Base-by-base conservation (phyloP, 768 basidiomycete species). In the Obba rivulosa region DNA sequence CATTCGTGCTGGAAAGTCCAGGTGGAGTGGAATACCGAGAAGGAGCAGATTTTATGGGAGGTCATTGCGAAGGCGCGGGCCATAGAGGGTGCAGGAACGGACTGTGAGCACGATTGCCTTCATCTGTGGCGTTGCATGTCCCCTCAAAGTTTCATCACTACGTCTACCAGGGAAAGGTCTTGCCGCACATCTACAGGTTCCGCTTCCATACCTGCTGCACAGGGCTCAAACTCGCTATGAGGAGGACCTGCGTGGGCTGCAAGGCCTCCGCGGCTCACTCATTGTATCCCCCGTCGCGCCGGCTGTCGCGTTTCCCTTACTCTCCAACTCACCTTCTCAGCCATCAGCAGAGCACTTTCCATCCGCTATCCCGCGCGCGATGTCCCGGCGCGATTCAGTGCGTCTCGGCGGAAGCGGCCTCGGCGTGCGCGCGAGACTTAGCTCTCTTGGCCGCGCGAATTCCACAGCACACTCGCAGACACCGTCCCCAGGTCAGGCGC, bases 21-120 rank as follows among this genome's bases (percentile, higher is more conserved):
- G 89, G 83, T 92, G 63, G 83, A 87, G 70, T 92, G 90, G 90
- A 87, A 77, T 37, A 56, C 78, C 8, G 87, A 91, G 49, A 92
- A 92, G 63, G 90, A 91, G 39, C 83, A 84, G 52, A 79, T 88
- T 5, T 70, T 92, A 8, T 92, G 90, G 90, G 87, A 89, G 64
- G 85, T 87, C 38, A 90, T 92, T 53, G 83, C 88, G 45, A 76
- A 80, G 57, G 87, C 87, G 28, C 76, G 87, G 46, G 76, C 81
- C 4, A 79, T 76, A 23, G 86, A 89, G 52, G 82, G 80, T 45
- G 77, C 79, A 16, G 85, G 79, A 35, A 80, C 87, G 34, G 89
- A 92, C 65, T 92, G 90, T 90, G 59, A 69, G 85, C 74, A 2
- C n/a, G n/a, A 8, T 39, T 5, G 17, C 11, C 1, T 17, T 41